Percentiles rank a stretch among this genome's conserved stretches.
phyloP scores from a whole-genome alignment of 2,329 filamentous ascomycete genomes.

The Stachybotrys chartarum region DNA sequence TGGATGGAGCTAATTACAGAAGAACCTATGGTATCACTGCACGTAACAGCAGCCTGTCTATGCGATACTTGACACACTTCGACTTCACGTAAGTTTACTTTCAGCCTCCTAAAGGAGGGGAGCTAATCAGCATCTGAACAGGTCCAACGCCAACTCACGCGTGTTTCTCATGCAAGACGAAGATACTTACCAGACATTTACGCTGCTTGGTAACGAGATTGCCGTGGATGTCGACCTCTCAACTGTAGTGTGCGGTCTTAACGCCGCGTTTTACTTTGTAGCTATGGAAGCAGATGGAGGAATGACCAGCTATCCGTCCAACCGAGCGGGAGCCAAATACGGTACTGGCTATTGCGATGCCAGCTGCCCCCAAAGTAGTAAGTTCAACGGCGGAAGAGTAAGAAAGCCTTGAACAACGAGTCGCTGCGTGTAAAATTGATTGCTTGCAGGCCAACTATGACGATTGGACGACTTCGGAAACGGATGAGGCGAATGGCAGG shows the following conservation, averaged over 20 bases:
- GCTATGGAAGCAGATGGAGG: slow-evolving; percentile 49
- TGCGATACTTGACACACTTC: slow-evolving; percentile 44
- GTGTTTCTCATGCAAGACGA: slow-evolving; percentile 52
- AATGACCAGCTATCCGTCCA: slow-evolving; percentile 34
- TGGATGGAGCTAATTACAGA: slow-evolving; percentile 39
- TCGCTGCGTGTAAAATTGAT: neutral
- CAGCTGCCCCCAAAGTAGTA: slow-evolving; percentile 38
- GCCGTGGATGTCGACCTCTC: slow-evolving; percentile 62
- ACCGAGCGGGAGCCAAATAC: slow-evolving; percentile 41
- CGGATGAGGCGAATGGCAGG: slow-evolving; percentile 42
- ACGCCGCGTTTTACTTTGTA: slow-evolving; percentile 56
- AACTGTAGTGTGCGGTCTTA: slow-evolving; percentile 55
- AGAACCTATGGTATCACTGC: slow-evolving; percentile 40
- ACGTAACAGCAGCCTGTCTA: slow-evolving; percentile 34
- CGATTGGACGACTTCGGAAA: slow-evolving; percentile 38
- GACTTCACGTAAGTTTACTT: slow-evolving; percentile 20
- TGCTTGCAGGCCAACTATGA: slow-evolving; percentile 26
- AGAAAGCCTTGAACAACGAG: neutral
- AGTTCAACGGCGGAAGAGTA: slow-evolving; percentile 38
- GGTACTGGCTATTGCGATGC: slow-evolving; percentile 49
- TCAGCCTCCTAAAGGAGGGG: neutral
- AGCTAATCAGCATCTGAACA: neutral
- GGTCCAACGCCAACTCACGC: slow-evolving; percentile 27
- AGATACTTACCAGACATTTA: slow-evolving; percentile 51
- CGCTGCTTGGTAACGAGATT: slow-evolving; percentile 55